These are phyloP conservation scores for Mollisia scopiformis DNA, from an alignment of 2,329 filamentous ascomycete genomes.

Conservation along the genomic window DNA sequence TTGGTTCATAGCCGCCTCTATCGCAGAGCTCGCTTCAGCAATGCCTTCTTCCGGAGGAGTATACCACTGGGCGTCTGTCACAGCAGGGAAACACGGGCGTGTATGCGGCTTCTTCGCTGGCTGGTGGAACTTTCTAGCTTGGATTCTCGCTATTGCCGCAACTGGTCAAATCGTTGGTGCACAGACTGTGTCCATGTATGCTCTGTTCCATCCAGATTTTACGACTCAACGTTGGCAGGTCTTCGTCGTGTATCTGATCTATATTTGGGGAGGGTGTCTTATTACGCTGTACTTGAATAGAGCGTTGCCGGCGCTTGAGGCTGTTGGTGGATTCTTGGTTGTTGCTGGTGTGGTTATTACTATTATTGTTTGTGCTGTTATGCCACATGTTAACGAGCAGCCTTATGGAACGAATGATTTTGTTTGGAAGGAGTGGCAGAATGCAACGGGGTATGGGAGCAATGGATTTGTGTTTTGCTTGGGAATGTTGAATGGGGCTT, in stretches of 20 bases:
- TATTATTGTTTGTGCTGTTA: conserved; percentile 56
- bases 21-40: conserved; percentile 52
- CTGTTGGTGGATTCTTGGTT: conserved; percentile 54
- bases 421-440: conserved; percentile 47
- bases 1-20: conserved; percentile 49
- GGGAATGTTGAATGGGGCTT: conserved; percentile 69
- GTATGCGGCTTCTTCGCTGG: conserved; percentile 52
- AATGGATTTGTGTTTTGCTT: conserved; percentile 59
- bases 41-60: conserved; percentile 47
- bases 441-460: conserved; percentile 45
- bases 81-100: conserved; percentile 48
- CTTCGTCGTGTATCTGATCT: conserved; percentile 49
- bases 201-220: conserved; percentile 47
- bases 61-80: conserved; percentile 54
- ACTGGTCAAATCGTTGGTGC: conserved; percentile 43
- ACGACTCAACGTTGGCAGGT: conserved; percentile 49
- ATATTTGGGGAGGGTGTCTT: conserved; percentile 46
- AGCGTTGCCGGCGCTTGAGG: conserved; percentile 52
- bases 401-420: conserved; percentile 42
- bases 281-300: conserved; percentile 55
- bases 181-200: conserved; percentile 48
- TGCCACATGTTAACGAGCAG: conserved; percentile 47
- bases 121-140: conserved; percentile 54
- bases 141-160: conserved; percentile 31
- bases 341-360: conserved; percentile 56